Evolutionary conservation across 2,329 filamentous ascomycete species (phyloP).

Genomic region (Neofusicoccum sp.): DNA sequence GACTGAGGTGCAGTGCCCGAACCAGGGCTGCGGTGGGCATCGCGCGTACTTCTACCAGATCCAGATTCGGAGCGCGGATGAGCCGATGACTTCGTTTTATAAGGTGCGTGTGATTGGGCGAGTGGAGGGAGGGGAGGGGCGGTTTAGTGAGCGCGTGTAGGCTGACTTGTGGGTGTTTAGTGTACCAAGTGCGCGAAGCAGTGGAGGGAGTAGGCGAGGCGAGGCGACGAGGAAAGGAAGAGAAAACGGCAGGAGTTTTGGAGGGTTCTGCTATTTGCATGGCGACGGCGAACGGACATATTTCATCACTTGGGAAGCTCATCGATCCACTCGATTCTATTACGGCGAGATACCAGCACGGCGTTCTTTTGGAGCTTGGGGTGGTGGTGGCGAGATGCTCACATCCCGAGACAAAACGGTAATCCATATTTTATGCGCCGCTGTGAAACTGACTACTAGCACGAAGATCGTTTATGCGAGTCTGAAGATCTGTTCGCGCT

Average conservation of each 20-base stretch:
- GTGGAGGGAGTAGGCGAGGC: conserved; percentile 40
- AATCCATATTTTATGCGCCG: conserved; percentile 9
- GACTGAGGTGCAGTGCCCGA: conserved; percentile 76
- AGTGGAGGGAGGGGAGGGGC: background rate
- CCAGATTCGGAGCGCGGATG: conserved; percentile 96
- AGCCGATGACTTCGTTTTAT: conserved; percentile 97
- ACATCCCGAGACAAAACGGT: background rate
- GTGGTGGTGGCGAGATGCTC: background rate
- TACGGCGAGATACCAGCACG: background rate
- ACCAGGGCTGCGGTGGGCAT: conserved; percentile 73
- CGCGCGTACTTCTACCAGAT: conserved; percentile 94
- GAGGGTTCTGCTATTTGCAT: background rate
- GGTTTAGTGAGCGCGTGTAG: background rate
- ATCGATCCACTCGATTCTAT: background rate
- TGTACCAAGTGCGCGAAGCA: conserved; percentile 45
- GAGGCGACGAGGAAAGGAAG: background rate
- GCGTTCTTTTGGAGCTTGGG: background rate
- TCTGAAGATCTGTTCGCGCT: background rate
- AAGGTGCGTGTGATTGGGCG: conserved; percentile 56
- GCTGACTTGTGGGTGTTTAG: conserved; percentile 22
- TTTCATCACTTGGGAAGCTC: background rate
- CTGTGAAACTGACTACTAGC: background rate
- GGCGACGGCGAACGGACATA: conserved; percentile 4
- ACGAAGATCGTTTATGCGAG: conserved; percentile 7
- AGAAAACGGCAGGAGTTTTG: background rate